Base-by-base conservation (phyloP, 805 yeast genomes). In the Candida caryicola region DNA sequence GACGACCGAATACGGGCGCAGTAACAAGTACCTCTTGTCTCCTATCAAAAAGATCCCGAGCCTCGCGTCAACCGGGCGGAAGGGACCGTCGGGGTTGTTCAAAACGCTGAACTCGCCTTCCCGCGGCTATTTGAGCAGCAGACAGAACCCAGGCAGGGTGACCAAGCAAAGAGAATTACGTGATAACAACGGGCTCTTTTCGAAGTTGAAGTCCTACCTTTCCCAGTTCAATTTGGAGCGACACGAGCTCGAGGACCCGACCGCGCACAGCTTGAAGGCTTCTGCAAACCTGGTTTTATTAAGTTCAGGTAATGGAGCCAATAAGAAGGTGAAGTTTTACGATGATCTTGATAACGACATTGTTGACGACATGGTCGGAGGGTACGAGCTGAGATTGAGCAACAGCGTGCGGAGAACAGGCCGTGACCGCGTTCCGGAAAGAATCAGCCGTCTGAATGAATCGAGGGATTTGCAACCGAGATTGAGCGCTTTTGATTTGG, bases 211-310 rank as follows among this genome's bases (percentile, higher is more conserved):
- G 23, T 36, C 34, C 4, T 46, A 47, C 31, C 37, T 52, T 26
- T 43, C 42, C 8, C 44, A 28, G 1, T 44, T 47, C 23, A 38
- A 33, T 34, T 39, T 53, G 23, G 44, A 45, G 5, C 40, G 36
- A 13, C 23, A 35, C 27, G 54, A 46, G 12, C 19, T 38, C 8
- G 49, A 44, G n/a, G 46, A 46, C 15, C 31, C 37, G 6, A 46
- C 46, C 31, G 45, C 52, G 9, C 36, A 45, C 8, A 30, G 26
- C 8, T 40, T 57, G 23, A 44, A 43, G 21, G 32, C 41, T 7
- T 53, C 59, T 6, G 55, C 57, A 9, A 37, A 39, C 33, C 38
- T 39, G 10, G 37, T 43, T 10, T 32, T 46, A 6, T 39, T 46
- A 4, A 34, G 36, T 10, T 23, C 39, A 3, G 34, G 34, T 9